A percentile compares a stretch with the other conserved stretches of the same genome.
Conservation (phyloP, 768 basidiomycete species). For the Auricularia sp. region DNA sequence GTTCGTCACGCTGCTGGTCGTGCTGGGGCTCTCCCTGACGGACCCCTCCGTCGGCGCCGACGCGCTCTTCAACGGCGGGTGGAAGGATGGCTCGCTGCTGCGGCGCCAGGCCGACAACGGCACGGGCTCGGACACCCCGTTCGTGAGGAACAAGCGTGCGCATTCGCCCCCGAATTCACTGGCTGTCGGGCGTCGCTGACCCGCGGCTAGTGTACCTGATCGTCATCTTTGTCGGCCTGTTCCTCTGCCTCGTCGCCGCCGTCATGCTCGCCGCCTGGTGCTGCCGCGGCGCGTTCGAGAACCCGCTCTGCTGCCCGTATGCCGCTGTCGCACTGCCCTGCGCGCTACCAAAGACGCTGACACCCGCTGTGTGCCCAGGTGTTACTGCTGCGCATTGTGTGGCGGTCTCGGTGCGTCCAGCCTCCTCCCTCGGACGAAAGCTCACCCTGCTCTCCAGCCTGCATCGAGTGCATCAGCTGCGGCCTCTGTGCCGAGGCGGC, state of each 20-base stretch:
- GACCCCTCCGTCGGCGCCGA: not conserved
- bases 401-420: constrained; percentile 47
- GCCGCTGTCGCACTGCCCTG: not conserved
- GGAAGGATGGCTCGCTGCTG: constrained; percentile 1
- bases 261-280: constrained; percentile 59
- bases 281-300: constrained; percentile 51
- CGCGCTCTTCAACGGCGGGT: not conserved
- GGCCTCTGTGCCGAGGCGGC: constrained; percentile 52
- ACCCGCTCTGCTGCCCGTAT: constrained; percentile 26
- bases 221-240: constrained; percentile 52
- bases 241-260: constrained; percentile 42
- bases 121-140: not conserved
- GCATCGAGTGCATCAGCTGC: constrained; percentile 61
- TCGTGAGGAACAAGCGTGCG: constrained; percentile 14
- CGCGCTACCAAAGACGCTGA: no score
- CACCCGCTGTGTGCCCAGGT: constrained; percentile 26
- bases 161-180: not conserved
- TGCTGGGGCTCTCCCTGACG: not conserved
- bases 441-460: constrained; percentile 31
- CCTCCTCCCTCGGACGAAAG: not conserved
- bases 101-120: constrained; percentile 1
- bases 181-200: not conserved
- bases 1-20: not conserved
- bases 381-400: constrained; percentile 64
- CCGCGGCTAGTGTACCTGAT: constrained; percentile 45